Base-by-base conservation (phyloP, 192 early-diverging fungal genomes). In the Phycomyces nitens region DNA sequence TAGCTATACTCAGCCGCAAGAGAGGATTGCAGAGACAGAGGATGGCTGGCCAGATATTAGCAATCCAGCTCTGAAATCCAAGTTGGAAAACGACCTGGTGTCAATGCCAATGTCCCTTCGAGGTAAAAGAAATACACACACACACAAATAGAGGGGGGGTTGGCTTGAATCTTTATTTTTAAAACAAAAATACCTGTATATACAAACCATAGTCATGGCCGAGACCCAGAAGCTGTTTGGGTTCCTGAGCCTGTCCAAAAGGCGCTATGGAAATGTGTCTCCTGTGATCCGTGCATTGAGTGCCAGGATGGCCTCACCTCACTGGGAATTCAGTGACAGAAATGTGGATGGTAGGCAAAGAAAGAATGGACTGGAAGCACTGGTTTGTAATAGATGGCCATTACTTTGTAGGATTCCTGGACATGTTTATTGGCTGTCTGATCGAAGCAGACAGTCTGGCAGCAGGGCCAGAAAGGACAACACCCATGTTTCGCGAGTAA, bases 151-250 rank as follows among this genome's bases (percentile, higher is more conserved):
- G 16, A 38, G 9, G n/a, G 6, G 24, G 4, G n/a, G n/a, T n/a
- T n/a, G n/a, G n/a, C n/a, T n/a, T n/a, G n/a, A n/a, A n/a, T n/a
- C n/a, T n/a, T n/a, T n/a, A n/a, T n/a, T n/a, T n/a, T n/a, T n/a
- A 41, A 11, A 22, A 57, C 14, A 57, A 22, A 34, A 14, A 29
- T 15, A 40, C 16, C 9, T 29, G 14, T 21, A 0, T 52, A 38
- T 15, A 20, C 10, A 26, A 57, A 60, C n/a, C 56, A 20, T 34
- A 76, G 66, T 60, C 8, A 43, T 78, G 27, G 65, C 70, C 16
- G 78, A 80, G 61, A n/a, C 74, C 38, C 78, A 80, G 56, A 74
- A 74, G 14, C 60, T 80, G 24, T 80, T 77, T 52, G 78, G 59
- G 4, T 80, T 74, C 53, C 43, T 80, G 5, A 29, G 26, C 5